Base-by-base conservation (phyloP, 306 rosid species). In the Citrullus mucosospermus region DNA sequence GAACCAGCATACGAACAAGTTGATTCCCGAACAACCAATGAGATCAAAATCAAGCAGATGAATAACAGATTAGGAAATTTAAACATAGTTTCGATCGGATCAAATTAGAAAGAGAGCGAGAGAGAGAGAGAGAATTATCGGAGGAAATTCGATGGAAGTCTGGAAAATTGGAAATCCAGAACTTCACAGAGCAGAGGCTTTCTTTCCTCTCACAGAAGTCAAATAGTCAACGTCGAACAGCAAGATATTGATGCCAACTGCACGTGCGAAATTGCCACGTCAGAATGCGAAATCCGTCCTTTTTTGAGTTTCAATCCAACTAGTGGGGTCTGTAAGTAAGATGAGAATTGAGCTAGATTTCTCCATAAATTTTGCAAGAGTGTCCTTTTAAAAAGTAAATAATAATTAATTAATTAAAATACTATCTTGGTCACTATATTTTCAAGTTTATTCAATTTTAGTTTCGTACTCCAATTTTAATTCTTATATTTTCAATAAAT, bases 1-100 rank as follows among this genome's bases (percentile, higher is more conserved):
- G 96, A 90, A 82, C 92, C 97, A 69, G 98, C 92, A 67, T 90
- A 85, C 4, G 93, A 88, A 71, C 88, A 77, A 20, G 39, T 83
- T 3, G 84, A 88, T 81, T 83, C 61, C 56, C n/a, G 84, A 65
- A 78, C 25, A 84, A 85, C 39, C 55, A 76, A 63, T 22, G 83
- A 72, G 80, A 81, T 77, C 74, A 87, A 85, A 77, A 85, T 20
- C 59, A 85, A 9, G 41, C 83, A 22, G 71, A 84, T 32, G 74
- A 82, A 80, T 7, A 80, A 32, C 75, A 80, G 56, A 77, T 77
- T 44, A 65, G 80, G 68, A 77, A 85, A 75, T 82, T 76, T 85
- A 72, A 66, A 78, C 93, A 84, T 93, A 63, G 61, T 34, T 6
- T 78, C 16, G 28, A 43, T 16, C 74, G 54, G 79, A 60, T n/a